Evolutionary conservation across 768 basidiomycete genomes (phyloP).

Genomic region (Hygrocybe punicea): DNA sequence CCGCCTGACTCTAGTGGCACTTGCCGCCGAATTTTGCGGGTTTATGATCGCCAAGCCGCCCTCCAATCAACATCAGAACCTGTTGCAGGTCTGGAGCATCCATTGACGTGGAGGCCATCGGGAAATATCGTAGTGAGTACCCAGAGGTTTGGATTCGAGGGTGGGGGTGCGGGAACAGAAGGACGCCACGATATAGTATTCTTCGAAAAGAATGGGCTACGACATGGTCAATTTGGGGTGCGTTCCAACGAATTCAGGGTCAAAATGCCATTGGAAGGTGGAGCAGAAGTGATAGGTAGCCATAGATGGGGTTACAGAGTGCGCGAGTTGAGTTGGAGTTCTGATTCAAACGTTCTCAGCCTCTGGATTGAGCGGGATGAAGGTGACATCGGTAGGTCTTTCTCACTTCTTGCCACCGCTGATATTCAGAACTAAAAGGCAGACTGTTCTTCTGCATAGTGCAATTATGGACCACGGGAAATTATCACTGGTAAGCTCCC

Average conservation of each 20-base stretch:
- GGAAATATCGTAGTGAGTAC: slow-evolving; percentile 82
- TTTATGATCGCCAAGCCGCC: slow-evolving; percentile 69
- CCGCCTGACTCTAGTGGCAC: slow-evolving; percentile 29
- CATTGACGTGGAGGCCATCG: slow-evolving; percentile 80
- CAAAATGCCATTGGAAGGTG: slow-evolving; percentile 31
- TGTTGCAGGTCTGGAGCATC: slow-evolving; percentile 77
- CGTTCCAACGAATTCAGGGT: slow-evolving; percentile 33
- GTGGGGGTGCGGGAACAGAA: slow-evolving; percentile 61
- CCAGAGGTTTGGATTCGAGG: slow-evolving; percentile 77
- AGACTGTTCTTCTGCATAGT: slow-evolving; percentile 42
- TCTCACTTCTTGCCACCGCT: slow-evolving; percentile 4
- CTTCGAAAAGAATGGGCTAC: slow-evolving; percentile 91
- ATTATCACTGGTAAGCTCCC: slow-evolving; percentile 80
- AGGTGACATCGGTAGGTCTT: slow-evolving; percentile 64
- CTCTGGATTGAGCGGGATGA: slow-evolving; percentile 75
- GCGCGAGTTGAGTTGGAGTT: slow-evolving; percentile 78
- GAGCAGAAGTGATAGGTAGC: slow-evolving; percentile 23
- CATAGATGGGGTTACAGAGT: slow-evolving; percentile 67
- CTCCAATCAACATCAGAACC: slow-evolving; percentile 84
- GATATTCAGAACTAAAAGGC: neutral
- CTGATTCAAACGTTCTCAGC: slow-evolving; percentile 80
- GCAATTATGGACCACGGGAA: slow-evolving; percentile 91
- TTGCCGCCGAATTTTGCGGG: slow-evolving; percentile 58
- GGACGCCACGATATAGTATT: slow-evolving; percentile 85
- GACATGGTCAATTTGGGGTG: slow-evolving; percentile 85